Conservation (phyloP, 208 protist species). For the Leishmania guyanensis region DNA sequence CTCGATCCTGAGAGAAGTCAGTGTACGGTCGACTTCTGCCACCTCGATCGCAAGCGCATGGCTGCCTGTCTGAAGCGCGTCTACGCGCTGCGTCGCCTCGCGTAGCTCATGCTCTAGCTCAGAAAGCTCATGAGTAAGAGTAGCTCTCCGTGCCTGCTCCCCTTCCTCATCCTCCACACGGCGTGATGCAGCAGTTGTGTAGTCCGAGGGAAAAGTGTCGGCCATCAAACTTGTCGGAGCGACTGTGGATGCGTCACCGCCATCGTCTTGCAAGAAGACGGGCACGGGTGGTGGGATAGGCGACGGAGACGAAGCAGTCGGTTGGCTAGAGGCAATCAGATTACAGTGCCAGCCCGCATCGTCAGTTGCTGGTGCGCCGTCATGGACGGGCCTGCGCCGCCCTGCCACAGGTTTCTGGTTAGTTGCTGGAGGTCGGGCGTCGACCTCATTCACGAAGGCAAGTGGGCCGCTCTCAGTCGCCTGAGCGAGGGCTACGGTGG, state of each 20-base stretch:
- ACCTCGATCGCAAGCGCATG: slow-evolving; percentile 17
- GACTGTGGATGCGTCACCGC: neutral
- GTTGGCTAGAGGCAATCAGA: neutral
- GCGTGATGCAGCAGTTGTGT: neutral
- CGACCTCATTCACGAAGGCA: neutral
- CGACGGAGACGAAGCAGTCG: neutral
- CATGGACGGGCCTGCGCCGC: neutral
- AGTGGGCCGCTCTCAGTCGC: neutral
- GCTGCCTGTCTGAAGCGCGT: slow-evolving; percentile 12
- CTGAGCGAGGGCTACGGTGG: neutral
- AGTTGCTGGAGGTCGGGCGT: neutral
- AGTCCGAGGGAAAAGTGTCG: neutral
- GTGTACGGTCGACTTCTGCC: slow-evolving; percentile 1
- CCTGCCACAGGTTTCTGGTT: neutral
- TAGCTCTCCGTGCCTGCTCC: neutral
- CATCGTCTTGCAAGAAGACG: slow-evolving; percentile 11
- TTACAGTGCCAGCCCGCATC: neutral
- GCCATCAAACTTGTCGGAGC: neutral
- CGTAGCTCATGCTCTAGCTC: slow-evolving; percentile 7
- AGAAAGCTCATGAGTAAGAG: slow-evolving; percentile 4
- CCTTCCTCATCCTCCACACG: neutral
- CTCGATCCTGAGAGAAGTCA: slow-evolving; percentile 5
- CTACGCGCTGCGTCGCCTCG: slow-evolving; percentile 12
- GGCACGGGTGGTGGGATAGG: neutral
- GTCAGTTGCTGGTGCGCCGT: neutral